A percentile compares a stretch with the other conserved stretches of the same genome.
These are phyloP conservation scores for Kuraishia ogatae DNA, from an alignment of 805 yeast species.

Conservation along the genomic window DNA sequence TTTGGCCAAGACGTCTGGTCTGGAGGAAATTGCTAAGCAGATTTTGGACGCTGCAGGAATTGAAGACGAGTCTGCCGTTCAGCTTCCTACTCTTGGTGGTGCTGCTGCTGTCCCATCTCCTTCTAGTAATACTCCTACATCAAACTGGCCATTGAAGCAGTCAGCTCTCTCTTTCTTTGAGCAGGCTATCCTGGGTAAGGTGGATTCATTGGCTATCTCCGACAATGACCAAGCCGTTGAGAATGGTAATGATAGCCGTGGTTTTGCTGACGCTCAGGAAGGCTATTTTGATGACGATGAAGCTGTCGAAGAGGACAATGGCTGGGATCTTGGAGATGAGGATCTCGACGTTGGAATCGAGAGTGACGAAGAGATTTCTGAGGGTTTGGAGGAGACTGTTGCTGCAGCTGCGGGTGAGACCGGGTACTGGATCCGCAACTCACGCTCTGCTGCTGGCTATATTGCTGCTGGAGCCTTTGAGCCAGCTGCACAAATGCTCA, in stretches of 20 bases:
- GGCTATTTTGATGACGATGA: constrained; percentile 36
- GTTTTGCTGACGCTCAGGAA: constrained; percentile 23
- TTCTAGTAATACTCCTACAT: constrained; percentile 26
- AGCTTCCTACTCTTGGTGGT: constrained; percentile 45
- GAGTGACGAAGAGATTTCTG: constrained; percentile 28
- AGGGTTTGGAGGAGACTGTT: constrained; percentile 18
- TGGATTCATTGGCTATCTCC: constrained; percentile 50
- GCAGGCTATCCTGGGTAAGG: constrained; percentile 69
- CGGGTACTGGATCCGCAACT: constrained; percentile 78
- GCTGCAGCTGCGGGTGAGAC: constrained; percentile 50
- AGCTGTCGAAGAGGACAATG: constrained; percentile 53
- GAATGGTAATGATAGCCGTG: constrained; percentile 20
- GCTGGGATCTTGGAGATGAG: constrained; percentile 80
- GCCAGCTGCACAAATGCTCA: constrained; percentile 86
- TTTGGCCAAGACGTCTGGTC: constrained; percentile 80
- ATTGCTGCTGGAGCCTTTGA: constrained; percentile 96
- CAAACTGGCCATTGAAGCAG: constrained; percentile 79
- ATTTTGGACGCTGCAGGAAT: constrained; percentile 67
- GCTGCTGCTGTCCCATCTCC: constrained; percentile 39
- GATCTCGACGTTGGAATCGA: constrained; percentile 60
- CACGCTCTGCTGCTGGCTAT: constrained; percentile 84
- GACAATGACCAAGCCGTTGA: constrained; percentile 14
- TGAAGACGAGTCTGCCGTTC: constrained; percentile 44
- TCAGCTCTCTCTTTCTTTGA: constrained; percentile 76
- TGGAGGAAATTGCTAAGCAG: constrained; percentile 63